Conservation (phyloP, 345 rosid species). For the Viola odorata region DNA sequence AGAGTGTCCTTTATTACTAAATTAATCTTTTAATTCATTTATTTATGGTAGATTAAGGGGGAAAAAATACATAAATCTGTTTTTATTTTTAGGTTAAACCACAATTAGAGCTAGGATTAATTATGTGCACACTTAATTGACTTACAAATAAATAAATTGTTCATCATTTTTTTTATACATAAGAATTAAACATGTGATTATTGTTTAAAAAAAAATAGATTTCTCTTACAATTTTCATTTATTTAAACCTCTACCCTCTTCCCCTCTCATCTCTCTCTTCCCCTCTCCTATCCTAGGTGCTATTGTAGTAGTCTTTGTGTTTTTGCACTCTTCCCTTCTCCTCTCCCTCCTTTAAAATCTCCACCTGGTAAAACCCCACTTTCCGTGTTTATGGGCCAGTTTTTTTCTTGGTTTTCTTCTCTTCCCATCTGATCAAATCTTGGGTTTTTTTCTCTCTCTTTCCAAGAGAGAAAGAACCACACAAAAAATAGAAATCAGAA, state of each 20-base stretch:
- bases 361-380: conserved; percentile 17
- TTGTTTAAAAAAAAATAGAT: not conserved
- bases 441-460: not conserved
- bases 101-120: too few relatives aligned
- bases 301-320: conserved; percentile 7
- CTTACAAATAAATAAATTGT: not conserved
- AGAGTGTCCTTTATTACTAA: too few relatives aligned
- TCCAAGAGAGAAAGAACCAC: not conserved
- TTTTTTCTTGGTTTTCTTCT: not conserved
- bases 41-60: too few relatives aligned
- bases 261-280: too few relatives aligned
- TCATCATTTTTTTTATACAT: too few relatives aligned
- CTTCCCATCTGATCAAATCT: too few relatives aligned
- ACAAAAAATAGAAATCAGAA: not conserved
- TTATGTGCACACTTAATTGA: not conserved
- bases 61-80: too few relatives aligned
- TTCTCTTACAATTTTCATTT: not conserved
- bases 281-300: conserved; percentile 7
- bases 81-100: too few relatives aligned
- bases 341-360: conserved; percentile 9
- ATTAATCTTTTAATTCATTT: too few relatives aligned
- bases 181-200: not conserved
- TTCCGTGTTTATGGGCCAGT: not conserved
- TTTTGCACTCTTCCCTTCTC: conserved; percentile 21
- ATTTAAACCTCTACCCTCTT: too few relatives aligned